Percentiles rank a stretch among this genome's conserved stretches.
phyloP scores from a whole-genome alignment of 768 basidiomycete species.

The Mycena epipterygia region DNA sequence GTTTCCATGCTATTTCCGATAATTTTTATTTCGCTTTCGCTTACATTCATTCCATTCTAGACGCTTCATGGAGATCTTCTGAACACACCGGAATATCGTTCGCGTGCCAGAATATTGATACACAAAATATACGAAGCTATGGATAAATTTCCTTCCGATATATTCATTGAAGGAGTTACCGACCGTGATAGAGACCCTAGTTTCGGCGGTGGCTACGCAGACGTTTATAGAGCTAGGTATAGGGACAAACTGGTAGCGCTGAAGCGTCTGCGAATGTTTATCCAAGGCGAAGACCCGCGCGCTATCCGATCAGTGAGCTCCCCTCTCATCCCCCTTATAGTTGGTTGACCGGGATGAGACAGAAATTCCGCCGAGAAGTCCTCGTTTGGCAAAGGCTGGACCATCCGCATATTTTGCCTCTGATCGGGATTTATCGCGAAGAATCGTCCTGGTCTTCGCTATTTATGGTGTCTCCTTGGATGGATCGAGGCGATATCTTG shows the following conservation, averaged over 20 bases:
- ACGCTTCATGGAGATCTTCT: no score
- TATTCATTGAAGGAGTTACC: not conserved
- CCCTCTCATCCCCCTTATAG: not conserved
- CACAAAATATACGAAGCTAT: not conserved
- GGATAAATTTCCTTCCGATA: not conserved
- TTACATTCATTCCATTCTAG: no score
- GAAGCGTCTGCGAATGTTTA: not conserved
- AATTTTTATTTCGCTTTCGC: no score
- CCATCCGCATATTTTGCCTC: slow-evolving; percentile 46
- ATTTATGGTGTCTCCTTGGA: slow-evolving; percentile 49
- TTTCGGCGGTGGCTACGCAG: not conserved
- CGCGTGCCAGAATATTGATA: not conserved
- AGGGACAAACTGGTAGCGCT: not conserved
- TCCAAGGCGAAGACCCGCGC: not conserved
- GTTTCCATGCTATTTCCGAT: no score
- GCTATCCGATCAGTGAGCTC: not conserved
- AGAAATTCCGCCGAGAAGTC: slow-evolving; percentile 48
- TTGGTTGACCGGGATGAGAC: no score
- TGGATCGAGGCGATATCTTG: slow-evolving; percentile 43
- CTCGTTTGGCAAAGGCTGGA: slow-evolving; percentile 45
- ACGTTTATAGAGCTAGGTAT: not conserved
- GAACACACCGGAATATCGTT: not conserved
- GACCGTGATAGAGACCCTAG: not conserved
- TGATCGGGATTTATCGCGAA: slow-evolving; percentile 46
- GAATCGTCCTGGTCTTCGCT: slow-evolving; percentile 39